Evolutionary conservation across 148 eudicot species (phyloP).

Genomic region (Beta vulgaris): DNA sequence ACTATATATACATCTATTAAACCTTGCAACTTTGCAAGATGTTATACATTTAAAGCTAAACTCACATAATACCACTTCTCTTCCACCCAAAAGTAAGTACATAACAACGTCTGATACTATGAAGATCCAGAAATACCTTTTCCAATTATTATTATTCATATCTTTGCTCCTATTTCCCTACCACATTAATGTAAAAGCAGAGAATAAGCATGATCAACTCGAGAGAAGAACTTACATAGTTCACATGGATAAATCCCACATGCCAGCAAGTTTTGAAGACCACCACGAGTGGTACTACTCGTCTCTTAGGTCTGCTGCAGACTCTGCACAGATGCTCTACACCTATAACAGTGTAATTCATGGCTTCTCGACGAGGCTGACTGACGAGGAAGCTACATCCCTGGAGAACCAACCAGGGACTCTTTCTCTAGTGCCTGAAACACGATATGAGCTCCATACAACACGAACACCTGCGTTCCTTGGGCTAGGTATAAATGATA

Average conservation of each 20-base stretch:
- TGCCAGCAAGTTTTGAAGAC: conserved; percentile 52
- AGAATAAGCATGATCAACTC: conserved; percentile 9
- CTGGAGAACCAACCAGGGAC: conserved; percentile 52
- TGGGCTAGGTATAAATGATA: conserved; percentile 44
- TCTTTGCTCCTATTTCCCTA: conserved; percentile 31
- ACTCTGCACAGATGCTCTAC: conserved; percentile 58
- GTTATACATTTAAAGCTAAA: neutral
- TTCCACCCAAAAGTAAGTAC: conserved; percentile 1
- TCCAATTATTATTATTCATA: conserved; percentile 33
- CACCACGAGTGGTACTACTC: conserved; percentile 71
- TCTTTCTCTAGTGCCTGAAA: conserved; percentile 52
- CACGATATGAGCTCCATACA: conserved; percentile 65
- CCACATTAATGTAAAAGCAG: conserved; percentile 26
- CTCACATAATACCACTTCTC: neutral
- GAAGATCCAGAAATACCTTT: conserved; percentile 34
- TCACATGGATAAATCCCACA: conserved; percentile 71
- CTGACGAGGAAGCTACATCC: conserved; percentile 48
- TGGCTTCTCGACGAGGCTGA: conserved; percentile 70
- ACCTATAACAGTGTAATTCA: conserved; percentile 58
- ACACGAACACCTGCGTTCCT: conserved; percentile 79
- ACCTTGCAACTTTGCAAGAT: neutral
- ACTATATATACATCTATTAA: neutral
- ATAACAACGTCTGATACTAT: conserved; percentile 18
- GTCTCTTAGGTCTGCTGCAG: conserved; percentile 49
- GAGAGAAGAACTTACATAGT: conserved; percentile 65